These are phyloP conservation scores for Ganoderma leucocontextum DNA, from an alignment of 1,284 basidiomycete genomes.

Conservation along the genomic window DNA sequence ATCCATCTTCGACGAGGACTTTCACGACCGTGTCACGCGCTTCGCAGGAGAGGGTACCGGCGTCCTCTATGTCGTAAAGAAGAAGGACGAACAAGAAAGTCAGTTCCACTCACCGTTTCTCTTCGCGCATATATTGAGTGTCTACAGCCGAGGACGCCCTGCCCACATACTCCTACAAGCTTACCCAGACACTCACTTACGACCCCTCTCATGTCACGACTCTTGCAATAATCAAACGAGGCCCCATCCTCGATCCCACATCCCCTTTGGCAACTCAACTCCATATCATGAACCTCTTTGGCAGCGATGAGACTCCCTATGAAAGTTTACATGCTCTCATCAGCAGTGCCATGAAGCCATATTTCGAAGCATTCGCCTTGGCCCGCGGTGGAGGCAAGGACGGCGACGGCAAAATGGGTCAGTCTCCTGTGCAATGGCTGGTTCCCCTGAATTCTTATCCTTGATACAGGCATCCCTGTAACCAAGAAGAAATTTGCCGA, in stretches of 20 bases:
- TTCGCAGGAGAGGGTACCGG: slow-evolving; percentile 79
- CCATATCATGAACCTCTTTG: slow-evolving; percentile 93
- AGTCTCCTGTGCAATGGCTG: slow-evolving; percentile 35
- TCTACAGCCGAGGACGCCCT: slow-evolving; percentile 62
- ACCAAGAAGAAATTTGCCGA: slow-evolving; percentile 99
- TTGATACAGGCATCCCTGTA: slow-evolving; percentile 86
- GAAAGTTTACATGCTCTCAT: slow-evolving; percentile 97
- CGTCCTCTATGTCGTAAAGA: slow-evolving; percentile 82
- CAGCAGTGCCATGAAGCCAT: slow-evolving; percentile 95
- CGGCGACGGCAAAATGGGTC: slow-evolving; percentile 87
- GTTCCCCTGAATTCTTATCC: not conserved
- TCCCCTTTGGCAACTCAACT: slow-evolving; percentile 86
- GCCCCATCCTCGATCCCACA: slow-evolving; percentile 82
- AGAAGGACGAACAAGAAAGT: slow-evolving; percentile 77
- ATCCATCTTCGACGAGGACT: slow-evolving; percentile 75
- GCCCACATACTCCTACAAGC: slow-evolving; percentile 71
- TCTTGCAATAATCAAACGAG: slow-evolving; percentile 94
- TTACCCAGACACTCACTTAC: slow-evolving; percentile 82
- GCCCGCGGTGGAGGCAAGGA: slow-evolving; percentile 80
- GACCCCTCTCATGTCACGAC: slow-evolving; percentile 85
- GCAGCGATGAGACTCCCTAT: slow-evolving; percentile 91
- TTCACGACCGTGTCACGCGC: slow-evolving; percentile 74
- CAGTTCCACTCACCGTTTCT: slow-evolving; percentile 35
- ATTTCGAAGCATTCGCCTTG: slow-evolving; percentile 97
- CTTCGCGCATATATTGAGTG: not conserved